A percentile compares a stretch with the other conserved stretches of the same genome.
These are phyloP conservation scores for Sicyos edulis DNA, from an alignment of 306 rosid species.

Conservation along the genomic window DNA sequence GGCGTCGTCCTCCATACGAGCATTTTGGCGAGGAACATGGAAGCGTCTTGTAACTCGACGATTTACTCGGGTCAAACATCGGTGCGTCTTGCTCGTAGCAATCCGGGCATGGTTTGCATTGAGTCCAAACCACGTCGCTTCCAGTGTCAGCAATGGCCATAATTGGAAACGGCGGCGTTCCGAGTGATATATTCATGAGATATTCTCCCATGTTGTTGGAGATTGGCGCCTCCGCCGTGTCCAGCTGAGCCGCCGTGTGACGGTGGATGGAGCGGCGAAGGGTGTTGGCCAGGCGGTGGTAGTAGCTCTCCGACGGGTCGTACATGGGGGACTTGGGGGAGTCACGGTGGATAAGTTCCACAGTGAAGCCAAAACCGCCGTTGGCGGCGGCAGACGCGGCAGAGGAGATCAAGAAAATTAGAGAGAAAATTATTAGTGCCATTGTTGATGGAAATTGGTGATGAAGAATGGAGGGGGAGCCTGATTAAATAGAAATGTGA, in stretches of 20 bases:
- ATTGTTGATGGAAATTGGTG: background rate
- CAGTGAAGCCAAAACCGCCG: slow-evolving; percentile 22
- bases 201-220: slow-evolving; percentile 21
- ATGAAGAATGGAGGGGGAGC: background rate
- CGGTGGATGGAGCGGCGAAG: slow-evolving; percentile 31
- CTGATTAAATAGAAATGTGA: background rate
- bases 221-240: slow-evolving; percentile 7
- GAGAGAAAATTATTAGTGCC: background rate
- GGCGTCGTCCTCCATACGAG: rapidly evolving
- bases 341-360: slow-evolving; percentile 48
- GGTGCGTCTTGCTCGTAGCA: slow-evolving; percentile 43
- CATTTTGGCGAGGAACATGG: slow-evolving; percentile 23
- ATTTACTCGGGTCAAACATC: slow-evolving; percentile 35
- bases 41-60: slow-evolving; percentile 24
- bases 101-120: slow-evolving; percentile 37
- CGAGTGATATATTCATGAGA: slow-evolving; percentile 36
- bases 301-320: slow-evolving; percentile 23
- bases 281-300: slow-evolving; percentile 26
- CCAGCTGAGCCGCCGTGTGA: background rate
- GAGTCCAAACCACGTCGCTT: slow-evolving; percentile 51
- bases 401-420: background rate
- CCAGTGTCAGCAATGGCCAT: slow-evolving; percentile 49
- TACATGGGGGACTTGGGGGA: slow-evolving; percentile 44
- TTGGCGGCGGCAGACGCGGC: background rate
- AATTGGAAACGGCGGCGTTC: slow-evolving; percentile 42